These are phyloP conservation scores for Salix purpurea DNA, from an alignment of 345 rosid genomes.

Conservation along the genomic window DNA sequence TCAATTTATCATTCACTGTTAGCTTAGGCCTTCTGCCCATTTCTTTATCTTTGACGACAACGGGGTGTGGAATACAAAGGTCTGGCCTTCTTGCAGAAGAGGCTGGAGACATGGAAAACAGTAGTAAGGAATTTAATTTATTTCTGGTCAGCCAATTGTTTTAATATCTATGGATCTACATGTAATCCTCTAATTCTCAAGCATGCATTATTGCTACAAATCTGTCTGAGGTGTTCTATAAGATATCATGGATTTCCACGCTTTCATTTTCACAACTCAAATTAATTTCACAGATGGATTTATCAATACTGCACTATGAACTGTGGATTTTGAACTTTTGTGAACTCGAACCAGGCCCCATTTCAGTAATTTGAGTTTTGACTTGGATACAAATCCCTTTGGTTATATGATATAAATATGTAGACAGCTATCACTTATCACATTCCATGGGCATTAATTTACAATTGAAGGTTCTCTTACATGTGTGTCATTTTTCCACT, in stretches of 20 bases:
- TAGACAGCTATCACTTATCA: neutral
- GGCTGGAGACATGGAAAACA: slow-evolving; percentile 60
- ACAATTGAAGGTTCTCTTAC: neutral
- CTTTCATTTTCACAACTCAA: neutral
- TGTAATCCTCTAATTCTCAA: neutral
- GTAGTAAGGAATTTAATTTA: slow-evolving; percentile 48
- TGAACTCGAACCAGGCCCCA: neutral
- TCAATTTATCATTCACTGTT: slow-evolving; percentile 66
- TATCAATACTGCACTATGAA: neutral
- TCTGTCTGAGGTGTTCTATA: neutral
- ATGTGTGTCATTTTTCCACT: slow-evolving; percentile 9
- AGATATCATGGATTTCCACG: slow-evolving; percentile 2
- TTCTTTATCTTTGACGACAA: slow-evolving; percentile 63
- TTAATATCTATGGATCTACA: neutral
- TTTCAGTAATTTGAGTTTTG: neutral
- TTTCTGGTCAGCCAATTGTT: neutral
- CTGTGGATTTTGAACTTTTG: neutral
- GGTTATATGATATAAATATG: neutral
- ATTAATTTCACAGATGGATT: neutral
- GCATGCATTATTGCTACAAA: neutral
- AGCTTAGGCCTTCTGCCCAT: slow-evolving; percentile 89
- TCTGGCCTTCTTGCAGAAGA: slow-evolving; percentile 72
- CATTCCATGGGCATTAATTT: neutral
- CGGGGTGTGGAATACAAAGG: slow-evolving; percentile 82
- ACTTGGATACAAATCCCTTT: neutral